Base-by-base conservation (phyloP, 148 eudicot genomes). In the Vaccinium vitisidaea region DNA sequence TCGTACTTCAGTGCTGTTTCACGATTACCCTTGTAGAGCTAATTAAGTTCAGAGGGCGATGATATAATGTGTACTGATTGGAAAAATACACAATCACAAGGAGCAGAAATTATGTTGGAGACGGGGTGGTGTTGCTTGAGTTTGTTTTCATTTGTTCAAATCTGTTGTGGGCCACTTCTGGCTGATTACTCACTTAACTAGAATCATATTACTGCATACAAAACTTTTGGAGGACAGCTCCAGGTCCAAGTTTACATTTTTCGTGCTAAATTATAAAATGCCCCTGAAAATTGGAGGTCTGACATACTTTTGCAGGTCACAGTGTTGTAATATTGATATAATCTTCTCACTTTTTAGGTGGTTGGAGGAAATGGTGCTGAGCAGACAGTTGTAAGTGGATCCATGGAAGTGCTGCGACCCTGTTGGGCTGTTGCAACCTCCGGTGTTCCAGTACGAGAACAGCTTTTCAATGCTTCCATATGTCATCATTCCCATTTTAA, bases 401-500 rank as follows among this genome's bases (percentile, higher is more conserved):
- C 98, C 75, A 97, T 97, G 98, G 99, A 97, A 86, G 98, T 97
- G 80, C 94, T 97, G 81, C 94, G 93, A 58, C 99, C 99, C 79
- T 97, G 99, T 87, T 97, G 98, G 98, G 99, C 99, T 82, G 89
- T 97, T 84, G 99, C 99, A 84, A 97, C 98, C 27, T 97, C 99
- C 82, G 99, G 99, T 52, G 98, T 97, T 75, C 98, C 99, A 49
- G 98, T 97, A 59, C 94, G 99, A 74, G 98, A 97, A 86, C 99
- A 95, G 82, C 98, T 97, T 23, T 97, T 97, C 74, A 97, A 97
- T 91, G 99, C 95, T 81, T 95, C 99, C 36, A 97, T 97, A 58
- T 95, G 99, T 82, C 98, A 92, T 85, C 92, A 92, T 88, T 87
- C 98, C 82, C 95, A 92, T 82, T 92, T 95, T 81, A 94, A 93